phyloP scores from a whole-genome alignment of 257 asterid genomes.

The Avicennia marina region DNA sequence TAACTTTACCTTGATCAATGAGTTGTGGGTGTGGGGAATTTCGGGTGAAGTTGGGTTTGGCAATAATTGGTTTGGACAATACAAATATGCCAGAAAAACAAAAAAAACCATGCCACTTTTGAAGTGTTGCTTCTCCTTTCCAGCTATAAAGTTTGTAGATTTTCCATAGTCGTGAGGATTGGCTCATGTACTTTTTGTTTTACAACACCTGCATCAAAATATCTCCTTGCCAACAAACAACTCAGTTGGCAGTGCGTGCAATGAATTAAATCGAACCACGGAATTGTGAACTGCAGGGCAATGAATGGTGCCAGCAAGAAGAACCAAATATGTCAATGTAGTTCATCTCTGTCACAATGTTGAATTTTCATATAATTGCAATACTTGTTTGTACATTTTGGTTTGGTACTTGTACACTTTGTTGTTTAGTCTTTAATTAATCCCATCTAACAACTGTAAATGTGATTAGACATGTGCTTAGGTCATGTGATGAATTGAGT shows the following conservation, averaged over 20 bases:
- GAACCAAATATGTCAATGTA: too few species aligned
- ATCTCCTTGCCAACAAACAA: constrained; percentile 6
- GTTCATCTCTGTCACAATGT: background rate
- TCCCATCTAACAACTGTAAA: too few species aligned
- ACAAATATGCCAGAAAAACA: constrained; percentile 9
- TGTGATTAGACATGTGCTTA: too few species aligned
- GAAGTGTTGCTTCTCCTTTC: constrained; percentile 24
- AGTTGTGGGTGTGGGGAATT: too few species aligned
- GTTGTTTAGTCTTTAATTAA: background rate
- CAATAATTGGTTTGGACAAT: constrained; percentile 19
- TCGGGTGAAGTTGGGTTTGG: constrained; percentile 20
- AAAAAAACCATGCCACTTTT: constrained; percentile 19
- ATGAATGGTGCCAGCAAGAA: background rate
- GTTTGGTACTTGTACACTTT: background rate
- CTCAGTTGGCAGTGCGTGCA: background rate
- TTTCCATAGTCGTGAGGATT: constrained; percentile 11
- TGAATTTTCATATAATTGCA: background rate
- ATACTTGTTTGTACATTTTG: background rate
- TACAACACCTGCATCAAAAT: constrained; percentile 10
- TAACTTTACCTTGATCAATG: too few species aligned
- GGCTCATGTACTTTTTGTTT: constrained; percentile 7
- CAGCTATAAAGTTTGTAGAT: constrained; percentile 37
- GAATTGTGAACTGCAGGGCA: background rate
- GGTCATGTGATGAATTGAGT: too few species aligned
- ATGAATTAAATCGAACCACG: background rate